Conservation (phyloP, 2,329 filamentous ascomycete genomes). For the Aspergillus ustus region DNA sequence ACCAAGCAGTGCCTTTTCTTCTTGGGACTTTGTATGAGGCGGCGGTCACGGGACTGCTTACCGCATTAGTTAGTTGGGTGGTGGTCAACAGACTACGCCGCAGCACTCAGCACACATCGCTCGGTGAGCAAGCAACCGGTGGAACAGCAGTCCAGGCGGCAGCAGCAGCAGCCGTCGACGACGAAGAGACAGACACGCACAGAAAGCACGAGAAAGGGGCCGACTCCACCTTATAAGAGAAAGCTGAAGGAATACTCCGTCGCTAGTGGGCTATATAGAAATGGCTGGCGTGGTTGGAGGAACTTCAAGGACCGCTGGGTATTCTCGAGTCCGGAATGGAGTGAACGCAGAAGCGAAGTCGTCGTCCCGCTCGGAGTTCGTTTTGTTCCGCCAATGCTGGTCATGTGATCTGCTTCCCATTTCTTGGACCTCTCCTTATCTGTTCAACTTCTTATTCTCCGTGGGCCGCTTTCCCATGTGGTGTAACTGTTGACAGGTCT, state of each 20-base stretch:
- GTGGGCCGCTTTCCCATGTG: constrained; percentile 36
- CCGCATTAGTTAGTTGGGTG: constrained; percentile 33
- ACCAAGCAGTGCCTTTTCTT: constrained; percentile 24
- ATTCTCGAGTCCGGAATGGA: constrained; percentile 50
- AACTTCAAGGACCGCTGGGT: constrained; percentile 50
- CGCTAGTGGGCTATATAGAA: not conserved
- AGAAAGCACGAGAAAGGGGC: not conserved
- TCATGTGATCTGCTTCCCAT: constrained; percentile 10
- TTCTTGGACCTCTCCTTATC: constrained; percentile 5
- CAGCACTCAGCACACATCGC: constrained; percentile 7
- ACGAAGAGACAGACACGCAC: not conserved
- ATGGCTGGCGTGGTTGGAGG: constrained; percentile 21
- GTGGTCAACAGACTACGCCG: constrained; percentile 12
- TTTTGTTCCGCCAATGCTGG: constrained; percentile 4
- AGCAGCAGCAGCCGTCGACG: not conserved
- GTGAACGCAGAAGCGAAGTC: constrained; percentile 44
- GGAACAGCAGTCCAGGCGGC: not conserved
- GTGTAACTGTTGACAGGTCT: constrained; percentile 84
- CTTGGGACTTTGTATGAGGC: constrained; percentile 21
- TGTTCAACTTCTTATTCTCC: not conserved
- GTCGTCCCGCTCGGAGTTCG: constrained; percentile 29
- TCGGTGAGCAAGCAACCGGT: not conserved
- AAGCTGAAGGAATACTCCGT: not conserved
- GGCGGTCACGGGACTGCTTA: constrained; percentile 42
- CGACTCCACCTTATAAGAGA: not conserved